Evolutionary conservation across 2,329 filamentous ascomycete species (phyloP), one percentile per base, ranked within the genome.

Genomic region (Pseudogymnoascus sp.): DNA sequence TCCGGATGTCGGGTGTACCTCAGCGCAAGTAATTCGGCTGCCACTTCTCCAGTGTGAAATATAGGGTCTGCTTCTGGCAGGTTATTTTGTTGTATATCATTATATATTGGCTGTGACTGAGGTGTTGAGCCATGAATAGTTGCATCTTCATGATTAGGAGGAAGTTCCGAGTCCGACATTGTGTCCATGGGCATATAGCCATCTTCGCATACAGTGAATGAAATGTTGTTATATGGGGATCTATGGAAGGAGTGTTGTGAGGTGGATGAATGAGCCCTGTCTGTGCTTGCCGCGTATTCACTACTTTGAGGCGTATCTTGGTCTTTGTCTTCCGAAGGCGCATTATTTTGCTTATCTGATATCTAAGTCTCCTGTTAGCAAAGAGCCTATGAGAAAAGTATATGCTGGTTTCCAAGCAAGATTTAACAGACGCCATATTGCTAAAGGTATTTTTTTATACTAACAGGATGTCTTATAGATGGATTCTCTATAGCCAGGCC

Each of bases 401-500:
- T 4, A 44, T 18, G 16, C 40, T 44, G 40, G 40, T 44, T 44
- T 6, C 14, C 6, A 7, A 8, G 40, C 18, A 12, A 38, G 14
- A 14, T 21, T 11, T 14, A 38, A 21, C 11, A n/a, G 38, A 63
- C 62, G 28, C 50, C 21, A n/a, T 33, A 63, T 53, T 23, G 16
- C 11, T 23, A 14, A 7, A 28, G 38, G n/a, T 16, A 8, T 50
- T 47, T 63, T 47, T 40, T 62, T 2, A 25, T 47, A 31, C 11
- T 61, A 62, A 12, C 40, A 44, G 18, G 12, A 12, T 70, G 70
- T 18, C 66, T 70, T 71, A 73, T 73, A 0, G 71, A 73, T 7
- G 71, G 70, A 65, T 73, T 70, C 50, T 71, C 68, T 3, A 70
- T 64, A 40, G 68, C 69, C 16, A 73, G 61, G 14, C 69, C 64